Evolutionary conservation across 1,284 basidiomycete species (phyloP).

Genomic region (Cryptococcus amylolentus): DNA sequence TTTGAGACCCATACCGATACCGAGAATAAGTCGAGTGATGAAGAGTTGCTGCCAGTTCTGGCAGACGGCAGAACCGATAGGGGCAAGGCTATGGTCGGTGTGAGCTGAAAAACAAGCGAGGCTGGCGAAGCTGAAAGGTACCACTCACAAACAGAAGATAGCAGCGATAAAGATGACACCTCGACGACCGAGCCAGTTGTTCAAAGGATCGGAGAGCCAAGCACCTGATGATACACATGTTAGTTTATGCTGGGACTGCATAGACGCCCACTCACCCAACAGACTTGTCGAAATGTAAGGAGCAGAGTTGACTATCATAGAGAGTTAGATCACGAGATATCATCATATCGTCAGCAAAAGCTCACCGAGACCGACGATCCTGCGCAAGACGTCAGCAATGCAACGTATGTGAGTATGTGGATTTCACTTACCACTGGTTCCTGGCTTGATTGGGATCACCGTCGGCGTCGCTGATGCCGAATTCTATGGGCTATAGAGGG

Average conservation of each 20-base stretch:
- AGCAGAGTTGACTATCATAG: slow-evolving; percentile 41
- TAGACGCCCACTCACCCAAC: no score
- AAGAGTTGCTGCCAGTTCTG: slow-evolving; percentile 58
- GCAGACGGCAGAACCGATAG: slow-evolving; percentile 58
- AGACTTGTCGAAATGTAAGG: slow-evolving; percentile 23
- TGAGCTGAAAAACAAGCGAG: no score
- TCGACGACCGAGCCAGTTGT: slow-evolving; percentile 59
- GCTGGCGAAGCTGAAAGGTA: no score
- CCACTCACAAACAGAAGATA: slow-evolving; percentile 53
- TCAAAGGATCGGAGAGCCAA: slow-evolving; percentile 55
- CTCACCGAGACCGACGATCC: not conserved
- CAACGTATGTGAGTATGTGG: slow-evolving; percentile 50
- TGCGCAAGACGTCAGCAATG: slow-evolving; percentile 52
- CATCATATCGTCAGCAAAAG: no score
- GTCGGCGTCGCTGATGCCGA: slow-evolving; percentile 54
- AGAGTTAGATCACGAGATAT: not conserved
- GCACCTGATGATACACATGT: slow-evolving; percentile 5
- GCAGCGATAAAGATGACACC: slow-evolving; percentile 67
- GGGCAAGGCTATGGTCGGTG: slow-evolving; percentile 15
- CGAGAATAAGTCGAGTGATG: slow-evolving; percentile 46
- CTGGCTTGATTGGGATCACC: slow-evolving; percentile 8
- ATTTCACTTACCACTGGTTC: slow-evolving; percentile 49
- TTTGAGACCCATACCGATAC: slow-evolving; percentile 48
- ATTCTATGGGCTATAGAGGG: slow-evolving; percentile 47
- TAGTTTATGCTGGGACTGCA: no score